phyloP scores from a whole-genome alignment of 805 yeast species.

The Hanseniaspora hatyaiensis region DNA sequence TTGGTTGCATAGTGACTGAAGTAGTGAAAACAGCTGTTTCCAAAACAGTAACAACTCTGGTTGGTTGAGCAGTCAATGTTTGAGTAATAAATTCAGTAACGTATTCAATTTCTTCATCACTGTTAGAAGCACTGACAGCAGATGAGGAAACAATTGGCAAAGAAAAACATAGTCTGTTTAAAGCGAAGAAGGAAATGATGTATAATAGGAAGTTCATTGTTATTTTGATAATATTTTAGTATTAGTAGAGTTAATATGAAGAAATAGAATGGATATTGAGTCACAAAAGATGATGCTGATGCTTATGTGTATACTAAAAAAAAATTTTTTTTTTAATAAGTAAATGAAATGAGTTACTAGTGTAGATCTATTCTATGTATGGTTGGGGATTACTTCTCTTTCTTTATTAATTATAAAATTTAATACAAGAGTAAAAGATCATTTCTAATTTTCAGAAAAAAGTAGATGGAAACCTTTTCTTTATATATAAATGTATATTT shows the following conservation, averaged over 20 bases:
- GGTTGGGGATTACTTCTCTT: too few species aligned
- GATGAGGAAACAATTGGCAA: not conserved
- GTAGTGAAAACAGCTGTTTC: conserved; percentile 11
- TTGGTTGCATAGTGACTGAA: conserved; percentile 12
- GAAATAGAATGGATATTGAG: too few species aligned
- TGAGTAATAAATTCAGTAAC: conserved; percentile 14
- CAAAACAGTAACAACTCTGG: conserved; percentile 14
- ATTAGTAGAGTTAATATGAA: not conserved
- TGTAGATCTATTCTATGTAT: too few species aligned
- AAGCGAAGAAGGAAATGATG: not conserved
- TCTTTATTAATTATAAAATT: too few species aligned
- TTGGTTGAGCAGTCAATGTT: conserved; percentile 13
- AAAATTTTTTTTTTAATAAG: too few species aligned
- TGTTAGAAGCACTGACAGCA: not conserved
- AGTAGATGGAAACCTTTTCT: too few species aligned
- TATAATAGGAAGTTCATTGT: conserved; percentile 1
- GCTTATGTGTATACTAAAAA: too few species aligned
- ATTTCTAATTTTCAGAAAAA: too few species aligned
- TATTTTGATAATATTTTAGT: not conserved
- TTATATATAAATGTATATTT: too few species aligned
- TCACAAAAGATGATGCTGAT: too few species aligned
- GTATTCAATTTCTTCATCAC: conserved; percentile 11
- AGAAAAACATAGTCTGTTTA: not conserved
- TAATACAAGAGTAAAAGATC: too few species aligned
- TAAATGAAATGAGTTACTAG: too few species aligned